phyloP scores from a whole-genome alignment of 352 stramenopile species.

The Phytophthora cajani region DNA sequence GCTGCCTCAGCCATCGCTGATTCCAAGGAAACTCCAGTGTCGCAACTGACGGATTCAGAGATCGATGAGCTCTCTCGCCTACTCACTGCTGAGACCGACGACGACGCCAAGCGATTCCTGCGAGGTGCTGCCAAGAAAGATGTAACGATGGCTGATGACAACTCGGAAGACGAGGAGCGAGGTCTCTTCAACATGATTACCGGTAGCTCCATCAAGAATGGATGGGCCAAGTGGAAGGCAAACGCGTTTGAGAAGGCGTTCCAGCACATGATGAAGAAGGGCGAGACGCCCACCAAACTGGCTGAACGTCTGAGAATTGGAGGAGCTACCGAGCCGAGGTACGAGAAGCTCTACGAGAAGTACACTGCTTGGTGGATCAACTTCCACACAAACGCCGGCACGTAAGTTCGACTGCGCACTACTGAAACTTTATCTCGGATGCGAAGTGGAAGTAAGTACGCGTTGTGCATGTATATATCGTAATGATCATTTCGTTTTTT shows the following conservation, averaged over 20 bases:
- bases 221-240: slow-evolving; percentile 11
- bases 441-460: no score
- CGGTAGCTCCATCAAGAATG: slow-evolving; percentile 21
- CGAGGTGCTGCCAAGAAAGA: slow-evolving; percentile 9
- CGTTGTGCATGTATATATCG: no score
- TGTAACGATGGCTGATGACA: slow-evolving; percentile 3
- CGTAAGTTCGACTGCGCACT: background rate
- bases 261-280: slow-evolving; percentile 21
- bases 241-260: slow-evolving; percentile 14
- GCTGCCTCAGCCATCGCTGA: background rate
- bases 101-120: slow-evolving; percentile 18
- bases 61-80: slow-evolving; percentile 14
- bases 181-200: slow-evolving; percentile 10
- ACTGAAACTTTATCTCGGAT: background rate
- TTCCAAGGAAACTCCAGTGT: background rate
- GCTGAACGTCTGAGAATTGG: slow-evolving; percentile 20
- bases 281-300: slow-evolving; percentile 16
- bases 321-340: slow-evolving; percentile 4
- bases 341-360: slow-evolving; percentile 14
- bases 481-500: no score
- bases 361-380: slow-evolving; percentile 14
- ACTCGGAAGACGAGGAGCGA: slow-evolving; percentile 15
- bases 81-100: slow-evolving; percentile 2
- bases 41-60: background rate
- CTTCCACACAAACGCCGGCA: background rate